Percentiles rank a stretch among this genome's conserved stretches.
Evolutionary conservation across 176 grass and related monocot genomes (phyloP).

Genomic region (Guadua angustifolia): DNA sequence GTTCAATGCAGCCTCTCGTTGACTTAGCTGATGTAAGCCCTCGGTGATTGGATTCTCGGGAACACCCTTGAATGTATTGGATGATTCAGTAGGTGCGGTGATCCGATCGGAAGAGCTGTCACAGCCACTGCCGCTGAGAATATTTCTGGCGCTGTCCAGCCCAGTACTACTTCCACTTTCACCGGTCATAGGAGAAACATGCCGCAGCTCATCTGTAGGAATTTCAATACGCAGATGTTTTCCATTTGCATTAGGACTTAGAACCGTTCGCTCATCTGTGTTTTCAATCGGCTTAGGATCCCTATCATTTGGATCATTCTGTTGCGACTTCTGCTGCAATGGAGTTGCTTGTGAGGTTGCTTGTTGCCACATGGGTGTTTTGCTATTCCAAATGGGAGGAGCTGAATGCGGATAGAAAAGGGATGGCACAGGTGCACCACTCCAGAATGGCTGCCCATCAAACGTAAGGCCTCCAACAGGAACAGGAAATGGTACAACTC

Average conservation of each 20-base stretch:
- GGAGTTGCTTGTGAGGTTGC: constrained; percentile 30
- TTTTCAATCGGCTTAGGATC: constrained; percentile 31
- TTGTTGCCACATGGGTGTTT: constrained; percentile 44
- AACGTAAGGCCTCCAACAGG: constrained; percentile 67
- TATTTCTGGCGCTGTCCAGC: constrained; percentile 45
- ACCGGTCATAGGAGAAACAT: constrained; percentile 49
- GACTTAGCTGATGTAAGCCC: constrained; percentile 57
- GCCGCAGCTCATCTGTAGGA: constrained; percentile 41
- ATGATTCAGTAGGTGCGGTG: constrained; percentile 30
- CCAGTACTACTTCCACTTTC: constrained; percentile 55
- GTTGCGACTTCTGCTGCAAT: constrained; percentile 34
- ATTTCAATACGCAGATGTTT: constrained; percentile 45
- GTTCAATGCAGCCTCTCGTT: constrained; percentile 80
- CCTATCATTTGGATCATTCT: constrained; percentile 40
- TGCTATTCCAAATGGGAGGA: constrained; percentile 54
- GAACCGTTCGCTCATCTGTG: constrained; percentile 16
- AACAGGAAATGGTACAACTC: constrained; percentile 68
- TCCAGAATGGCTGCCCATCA: constrained; percentile 60
- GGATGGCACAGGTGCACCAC: constrained; percentile 41
- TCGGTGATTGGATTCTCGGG: constrained; percentile 44
- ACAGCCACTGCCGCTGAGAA: constrained; percentile 38
- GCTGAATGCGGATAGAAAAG: constrained; percentile 54
- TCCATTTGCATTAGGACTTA: constrained; percentile 23
- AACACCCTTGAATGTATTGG: constrained; percentile 14
- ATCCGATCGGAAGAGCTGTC: constrained; percentile 46